phyloP scores from a whole-genome alignment of 2,329 filamentous ascomycete species.

The Sporothrix luriei region DNA sequence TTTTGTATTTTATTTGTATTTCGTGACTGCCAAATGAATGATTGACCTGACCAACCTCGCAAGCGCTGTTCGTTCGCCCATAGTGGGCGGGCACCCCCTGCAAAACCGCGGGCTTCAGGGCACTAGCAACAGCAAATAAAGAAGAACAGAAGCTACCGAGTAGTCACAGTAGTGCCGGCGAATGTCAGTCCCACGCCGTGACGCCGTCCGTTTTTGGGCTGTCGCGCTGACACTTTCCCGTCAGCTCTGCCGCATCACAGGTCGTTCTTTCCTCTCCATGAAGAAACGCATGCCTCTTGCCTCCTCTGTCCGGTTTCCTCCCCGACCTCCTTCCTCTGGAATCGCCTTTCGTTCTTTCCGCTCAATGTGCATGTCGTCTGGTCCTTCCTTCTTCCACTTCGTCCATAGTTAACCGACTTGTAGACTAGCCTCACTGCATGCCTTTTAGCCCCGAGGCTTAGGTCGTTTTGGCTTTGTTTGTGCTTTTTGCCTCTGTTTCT shows the following conservation, averaged over 20 bases:
- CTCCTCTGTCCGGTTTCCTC: background rate
- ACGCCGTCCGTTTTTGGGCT: background rate
- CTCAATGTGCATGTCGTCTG: background rate
- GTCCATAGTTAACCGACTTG: background rate
- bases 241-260: background rate
- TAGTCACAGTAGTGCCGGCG: constrained; percentile 9
- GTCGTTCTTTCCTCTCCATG: background rate
- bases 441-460: constrained; percentile 8
- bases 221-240: constrained; percentile 3
- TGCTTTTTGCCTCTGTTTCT: constrained; percentile 11
- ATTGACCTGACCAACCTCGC: background rate
- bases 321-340: background rate
- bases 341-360: background rate
- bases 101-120: background rate
- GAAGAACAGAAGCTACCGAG: background rate
- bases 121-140: background rate
- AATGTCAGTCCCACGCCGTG: constrained; percentile 17
- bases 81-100: background rate
- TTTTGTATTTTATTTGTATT: constrained; percentile 10
- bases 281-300: background rate
- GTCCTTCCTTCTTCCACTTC: background rate
- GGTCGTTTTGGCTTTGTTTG: constrained; percentile 16
- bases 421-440: constrained; percentile 10
- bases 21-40: constrained; percentile 14
- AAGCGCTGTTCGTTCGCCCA: constrained; percentile 19